A percentile compares a stretch with the other conserved stretches of the same genome.
Evolutionary conservation across 148 eudicot genomes (phyloP).

Genomic region (Camellia lanceoleosa): DNA sequence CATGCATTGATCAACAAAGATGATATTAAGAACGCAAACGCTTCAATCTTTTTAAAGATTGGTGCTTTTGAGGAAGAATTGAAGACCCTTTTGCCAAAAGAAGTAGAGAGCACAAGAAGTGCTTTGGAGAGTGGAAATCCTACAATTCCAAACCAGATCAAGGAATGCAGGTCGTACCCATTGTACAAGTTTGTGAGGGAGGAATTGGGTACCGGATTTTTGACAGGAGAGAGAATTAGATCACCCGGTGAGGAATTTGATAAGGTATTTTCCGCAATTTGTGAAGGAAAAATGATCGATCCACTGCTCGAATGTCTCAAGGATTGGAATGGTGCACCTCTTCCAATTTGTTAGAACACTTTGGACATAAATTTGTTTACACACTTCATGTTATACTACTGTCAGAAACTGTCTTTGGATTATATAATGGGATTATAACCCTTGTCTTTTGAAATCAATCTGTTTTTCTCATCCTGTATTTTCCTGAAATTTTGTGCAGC

Average conservation of each 20-base stretch:
- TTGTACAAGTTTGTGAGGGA: constrained; percentile 25
- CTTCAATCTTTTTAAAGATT: constrained; percentile 25
- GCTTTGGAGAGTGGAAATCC: constrained; percentile 22
- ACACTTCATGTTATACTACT: not conserved
- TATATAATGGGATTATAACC: not conserved
- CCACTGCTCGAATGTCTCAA: constrained; percentile 22
- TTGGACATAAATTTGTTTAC: constrained; percentile 5
- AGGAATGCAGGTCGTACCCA: constrained; percentile 26
- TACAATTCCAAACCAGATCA: constrained; percentile 19
- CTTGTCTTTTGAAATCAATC: not conserved
- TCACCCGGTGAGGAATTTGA: no score
- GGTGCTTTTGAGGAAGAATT: constrained; percentile 29
- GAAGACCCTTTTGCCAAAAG: not conserved
- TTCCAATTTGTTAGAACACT: constrained; percentile 18
- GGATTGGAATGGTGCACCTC: constrained; percentile 26
- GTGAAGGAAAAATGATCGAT: constrained; percentile 19
- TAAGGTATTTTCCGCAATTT: no score
- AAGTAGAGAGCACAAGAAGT: constrained; percentile 23
- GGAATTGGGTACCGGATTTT: constrained; percentile 1
- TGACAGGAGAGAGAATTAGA: no score
- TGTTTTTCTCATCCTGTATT: not conserved
- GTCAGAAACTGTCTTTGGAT: constrained; percentile 3
- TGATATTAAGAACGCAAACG: not conserved
- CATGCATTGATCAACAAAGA: constrained; percentile 20
- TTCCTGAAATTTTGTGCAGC: no score